Base-by-base conservation (phyloP, 169 alveolate genomes). In the Eimeria nieschulzi region DNA sequence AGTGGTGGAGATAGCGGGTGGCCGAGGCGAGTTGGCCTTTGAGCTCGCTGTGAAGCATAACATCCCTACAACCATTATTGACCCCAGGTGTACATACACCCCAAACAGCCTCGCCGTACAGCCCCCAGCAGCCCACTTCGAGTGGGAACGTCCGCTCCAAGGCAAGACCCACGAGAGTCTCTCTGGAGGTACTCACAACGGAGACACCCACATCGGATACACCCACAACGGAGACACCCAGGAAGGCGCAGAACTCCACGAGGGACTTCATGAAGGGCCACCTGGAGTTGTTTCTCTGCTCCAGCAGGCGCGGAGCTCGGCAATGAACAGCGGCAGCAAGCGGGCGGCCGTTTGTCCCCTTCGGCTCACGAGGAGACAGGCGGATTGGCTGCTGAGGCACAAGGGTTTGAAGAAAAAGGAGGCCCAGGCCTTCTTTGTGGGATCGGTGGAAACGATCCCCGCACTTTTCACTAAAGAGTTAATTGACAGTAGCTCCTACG, bases 21-120 rank as follows among this genome's bases (percentile, higher is more conserved):
- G 90, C 7, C 21, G 90, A 12, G 90, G 90, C 2, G 90, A 82
- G 21, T 9, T 82, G 61, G 90, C 90, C 7, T 82, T 82, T 21
- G 90, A 82, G 72, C 55, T 82, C 51, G 33, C 90, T 2, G 78
- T 82, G 12, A 82, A 61, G 21, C 51, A 63, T 21, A 21, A 63
- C n/a, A 63, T 82, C 15, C 90, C 90, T 5, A 53, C 78, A 1
- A 82, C 90, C n/a, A 39, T 82, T 26, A 82, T 82, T 13, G 90
- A 82, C 78, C 90, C 90, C 13, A 82, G 90, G 63, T 63, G 78
- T 21, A 82, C 78, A 23, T 79, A 79, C 87, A 79, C 87, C 87
- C 53, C 87, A 0, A 79, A 79, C 12, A 54, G 73, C 72, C 59
- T 33, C 21, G 90, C 59, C 13, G 66, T 51, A 33, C 90, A 82